A percentile compares a stretch with the other conserved stretches of the same genome.
Conservation (phyloP, 495 filamentous ascomycete genomes). For the Hyphodiscus hymeniophilus region DNA sequence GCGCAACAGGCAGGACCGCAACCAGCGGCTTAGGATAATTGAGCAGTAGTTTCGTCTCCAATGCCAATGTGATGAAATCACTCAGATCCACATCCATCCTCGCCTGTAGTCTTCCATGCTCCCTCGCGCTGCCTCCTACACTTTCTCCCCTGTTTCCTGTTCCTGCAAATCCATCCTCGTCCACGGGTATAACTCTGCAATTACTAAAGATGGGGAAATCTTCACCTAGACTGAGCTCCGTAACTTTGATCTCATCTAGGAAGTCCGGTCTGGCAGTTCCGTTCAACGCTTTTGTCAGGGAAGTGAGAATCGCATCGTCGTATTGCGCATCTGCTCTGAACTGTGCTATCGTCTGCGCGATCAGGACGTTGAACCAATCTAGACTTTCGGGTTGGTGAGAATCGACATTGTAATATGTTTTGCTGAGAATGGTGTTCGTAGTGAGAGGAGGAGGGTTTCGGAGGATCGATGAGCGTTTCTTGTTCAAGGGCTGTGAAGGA, state of each 20-base stretch:
- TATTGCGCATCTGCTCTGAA: conserved; percentile 83
- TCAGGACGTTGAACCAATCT: conserved; percentile 98
- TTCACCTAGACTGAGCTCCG: conserved; percentile 86
- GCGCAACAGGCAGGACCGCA: conserved; percentile 85
- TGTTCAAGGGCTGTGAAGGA: conserved; percentile 38
- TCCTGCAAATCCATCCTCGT: conserved; percentile 51
- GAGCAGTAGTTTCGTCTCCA: conserved; percentile 88
- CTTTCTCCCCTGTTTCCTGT: conserved; percentile 3
- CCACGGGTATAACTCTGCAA: conserved; percentile 81
- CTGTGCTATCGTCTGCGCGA: conserved; percentile 95
- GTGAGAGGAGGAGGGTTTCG: conserved; percentile 59
- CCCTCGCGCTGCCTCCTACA: conserved; percentile 21
- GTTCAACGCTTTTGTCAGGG: conserved; percentile 82
- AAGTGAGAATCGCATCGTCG: conserved; percentile 89
- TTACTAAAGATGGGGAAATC: conserved; percentile 99
- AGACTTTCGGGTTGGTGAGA: conserved; percentile 97
- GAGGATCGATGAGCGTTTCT: conserved; percentile 69
- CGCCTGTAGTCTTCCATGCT: conserved; percentile 72
- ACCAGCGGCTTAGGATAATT: conserved; percentile 87
- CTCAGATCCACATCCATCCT: conserved; percentile 94
- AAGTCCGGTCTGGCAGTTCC: conserved; percentile 80
- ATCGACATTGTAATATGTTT: conserved; percentile 96
- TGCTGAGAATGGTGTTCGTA: conserved; percentile 83
- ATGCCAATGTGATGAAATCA: conserved; percentile 86
- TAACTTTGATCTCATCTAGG: conserved; percentile 85